A percentile compares a stretch with the other conserved stretches of the same genome.
phyloP scores from a whole-genome alignment of 2,329 filamentous ascomycete species.

The Elsinoe arachidis region DNA sequence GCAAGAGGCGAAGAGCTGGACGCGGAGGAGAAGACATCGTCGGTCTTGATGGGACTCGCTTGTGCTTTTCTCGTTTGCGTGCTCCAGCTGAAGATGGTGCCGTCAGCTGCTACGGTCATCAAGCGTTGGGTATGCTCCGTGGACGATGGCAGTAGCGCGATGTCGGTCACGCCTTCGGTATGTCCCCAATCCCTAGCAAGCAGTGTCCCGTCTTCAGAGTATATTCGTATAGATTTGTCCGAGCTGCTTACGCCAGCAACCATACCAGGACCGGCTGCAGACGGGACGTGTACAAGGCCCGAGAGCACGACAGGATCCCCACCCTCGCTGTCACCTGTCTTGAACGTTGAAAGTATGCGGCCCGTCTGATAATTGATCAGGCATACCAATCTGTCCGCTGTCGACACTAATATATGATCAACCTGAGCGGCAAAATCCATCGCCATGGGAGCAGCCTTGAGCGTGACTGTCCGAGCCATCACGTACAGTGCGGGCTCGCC shows the following conservation, averaged over 20 bases:
- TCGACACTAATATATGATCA: constrained; percentile 49
- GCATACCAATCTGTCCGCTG: constrained; percentile 54
- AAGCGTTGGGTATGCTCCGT: constrained; percentile 36
- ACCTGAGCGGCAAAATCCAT: constrained; percentile 62
- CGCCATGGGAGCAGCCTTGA: constrained; percentile 81
- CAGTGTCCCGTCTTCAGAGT: constrained; percentile 71
- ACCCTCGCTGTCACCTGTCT: constrained; percentile 70
- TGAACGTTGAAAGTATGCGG: constrained; percentile 64
- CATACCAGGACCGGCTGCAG: constrained; percentile 53
- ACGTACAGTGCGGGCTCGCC: constrained; percentile 59
- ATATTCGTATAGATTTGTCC: constrained; percentile 89
- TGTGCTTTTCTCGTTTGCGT: constrained; percentile 15
- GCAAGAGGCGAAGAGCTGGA: constrained; percentile 34
- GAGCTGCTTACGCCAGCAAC: constrained; percentile 86
- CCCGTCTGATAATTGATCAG: constrained; percentile 50
- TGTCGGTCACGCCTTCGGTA: constrained; percentile 83
- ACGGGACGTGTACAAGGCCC: constrained; percentile 56
- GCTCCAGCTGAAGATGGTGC: constrained; percentile 44
- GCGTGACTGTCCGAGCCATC: constrained; percentile 64
- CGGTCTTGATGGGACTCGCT: constrained; percentile 1
- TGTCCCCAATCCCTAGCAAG: constrained; percentile 90
- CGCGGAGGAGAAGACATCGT: constrained; percentile 11
- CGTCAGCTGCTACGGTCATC: constrained; percentile 42
- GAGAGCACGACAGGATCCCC: constrained; percentile 77
- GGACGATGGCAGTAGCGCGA: constrained; percentile 47